A percentile compares a stretch with the other conserved stretches of the same genome.
Evolutionary conservation across 2,329 filamentous ascomycete genomes (phyloP).

Genomic region (Xylariomycetidae sp.): DNA sequence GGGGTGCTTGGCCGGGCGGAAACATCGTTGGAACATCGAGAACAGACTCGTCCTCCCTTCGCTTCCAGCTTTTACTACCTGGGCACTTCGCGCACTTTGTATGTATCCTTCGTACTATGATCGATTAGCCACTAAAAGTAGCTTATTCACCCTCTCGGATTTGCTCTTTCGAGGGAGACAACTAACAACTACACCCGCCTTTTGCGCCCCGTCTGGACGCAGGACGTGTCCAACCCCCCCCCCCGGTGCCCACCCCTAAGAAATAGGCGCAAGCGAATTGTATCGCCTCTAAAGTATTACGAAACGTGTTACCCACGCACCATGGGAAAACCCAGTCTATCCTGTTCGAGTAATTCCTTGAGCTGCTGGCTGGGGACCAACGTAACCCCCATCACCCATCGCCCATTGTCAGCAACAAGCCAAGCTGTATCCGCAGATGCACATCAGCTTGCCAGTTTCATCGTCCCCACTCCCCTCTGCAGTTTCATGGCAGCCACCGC

Average conservation of each 20-base stretch:
- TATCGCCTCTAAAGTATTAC: background rate
- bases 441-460: conserved; percentile 28
- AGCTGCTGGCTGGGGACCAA: background rate
- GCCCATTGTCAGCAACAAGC: conserved; percentile 18
- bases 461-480: conserved; percentile 27
- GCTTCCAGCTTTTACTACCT: too few relatives aligned
- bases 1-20: conserved; percentile 14
- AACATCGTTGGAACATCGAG: conserved; percentile 13
- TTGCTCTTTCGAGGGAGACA: too few relatives aligned
- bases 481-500: conserved; percentile 31
- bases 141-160: too few relatives aligned
- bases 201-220: too few relatives aligned
- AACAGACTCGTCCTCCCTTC: too few relatives aligned
- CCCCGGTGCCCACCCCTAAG: too few relatives aligned
- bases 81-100: too few relatives aligned
- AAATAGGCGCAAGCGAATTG: conserved; percentile 3
- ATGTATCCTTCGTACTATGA: too few relatives aligned
- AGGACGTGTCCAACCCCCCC: too few relatives aligned
- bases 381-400: conserved; percentile 8
- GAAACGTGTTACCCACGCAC: conserved; percentile 1
- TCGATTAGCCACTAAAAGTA: too few relatives aligned
- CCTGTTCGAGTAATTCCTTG: conserved; percentile 2
- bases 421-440: conserved; percentile 23
- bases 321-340: conserved; percentile 2
- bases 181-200: too few relatives aligned